These are phyloP conservation scores for Fonsecaea pugnacius DNA, from an alignment of 2,329 filamentous ascomycete species.

Conservation along the genomic window DNA sequence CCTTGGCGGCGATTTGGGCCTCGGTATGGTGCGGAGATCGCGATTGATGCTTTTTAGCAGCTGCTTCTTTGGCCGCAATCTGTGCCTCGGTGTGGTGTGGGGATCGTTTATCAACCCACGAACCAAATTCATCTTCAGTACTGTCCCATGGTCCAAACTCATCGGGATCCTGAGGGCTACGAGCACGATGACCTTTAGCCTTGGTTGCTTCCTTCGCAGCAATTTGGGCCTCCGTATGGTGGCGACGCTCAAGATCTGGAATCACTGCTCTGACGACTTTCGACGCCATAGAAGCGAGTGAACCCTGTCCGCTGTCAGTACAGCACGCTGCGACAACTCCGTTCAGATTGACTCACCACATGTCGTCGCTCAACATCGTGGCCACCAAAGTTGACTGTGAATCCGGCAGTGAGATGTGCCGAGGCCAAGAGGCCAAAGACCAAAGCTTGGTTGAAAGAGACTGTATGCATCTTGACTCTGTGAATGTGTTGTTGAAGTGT, in stretches of 20 bases:
- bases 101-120: constrained; percentile 23
- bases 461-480: constrained; percentile 11
- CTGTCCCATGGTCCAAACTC: constrained; percentile 27
- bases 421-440: constrained; percentile 20
- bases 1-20: constrained; percentile 13
- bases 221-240: constrained; percentile 18
- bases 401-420: constrained; percentile 10
- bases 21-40: constrained; percentile 19
- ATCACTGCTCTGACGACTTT: constrained; percentile 18
- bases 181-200: constrained; percentile 10
- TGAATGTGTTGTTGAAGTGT: not conserved
- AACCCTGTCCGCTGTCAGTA: constrained; percentile 11
- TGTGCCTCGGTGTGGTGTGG: constrained; percentile 25
- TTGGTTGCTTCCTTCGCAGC: constrained; percentile 15
- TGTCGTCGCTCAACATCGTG: constrained; percentile 12
- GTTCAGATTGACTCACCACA: constrained; percentile 10
- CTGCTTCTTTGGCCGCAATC: constrained; percentile 21
- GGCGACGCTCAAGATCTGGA: constrained; percentile 16
- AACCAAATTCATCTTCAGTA: constrained; percentile 20
- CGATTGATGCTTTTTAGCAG: constrained; percentile 9
- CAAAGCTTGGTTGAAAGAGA: constrained; percentile 10
- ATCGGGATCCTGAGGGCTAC: constrained; percentile 16
- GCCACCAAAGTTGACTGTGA: not conserved
- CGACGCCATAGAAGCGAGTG: constrained; percentile 18
- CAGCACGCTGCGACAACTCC: not conserved